Percentiles rank a stretch among this genome's conserved stretches.
phyloP scores from a whole-genome alignment of 140 eudicot species.

The Cichorium intybus region DNA sequence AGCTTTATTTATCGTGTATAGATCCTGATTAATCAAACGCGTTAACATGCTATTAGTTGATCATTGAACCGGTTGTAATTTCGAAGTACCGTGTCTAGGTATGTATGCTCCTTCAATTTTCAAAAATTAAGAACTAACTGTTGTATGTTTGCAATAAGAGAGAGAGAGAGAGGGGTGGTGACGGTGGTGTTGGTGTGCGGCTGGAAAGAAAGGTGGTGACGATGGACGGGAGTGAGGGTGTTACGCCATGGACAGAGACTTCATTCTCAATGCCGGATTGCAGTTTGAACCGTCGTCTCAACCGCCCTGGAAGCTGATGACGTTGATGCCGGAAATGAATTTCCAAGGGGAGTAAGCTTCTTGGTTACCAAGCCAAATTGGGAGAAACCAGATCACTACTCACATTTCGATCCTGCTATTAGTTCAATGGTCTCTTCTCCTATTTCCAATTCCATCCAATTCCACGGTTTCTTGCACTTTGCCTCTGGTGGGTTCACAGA shows the following conservation, averaged over 20 bases:
- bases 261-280: slow-evolving; percentile 34
- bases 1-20: no score
- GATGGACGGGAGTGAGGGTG: no score
- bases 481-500: no score
- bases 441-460: slow-evolving; percentile 37
- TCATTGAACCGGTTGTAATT: no score
- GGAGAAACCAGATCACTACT: slow-evolving; percentile 21
- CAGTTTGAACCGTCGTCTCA: slow-evolving; percentile 22
- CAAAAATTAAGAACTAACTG: no score
- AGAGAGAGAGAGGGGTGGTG: background rate
- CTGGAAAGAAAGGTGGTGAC: no score
- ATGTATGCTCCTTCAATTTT: no score
- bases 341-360: slow-evolving; percentile 18
- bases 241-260: slow-evolving; percentile 49
- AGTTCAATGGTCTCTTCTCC: slow-evolving; percentile 68
- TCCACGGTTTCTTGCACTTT: slow-evolving; percentile 40
- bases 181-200: no score
- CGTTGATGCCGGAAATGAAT: slow-evolving; percentile 32
- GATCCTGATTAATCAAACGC: no score
- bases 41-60: no score
- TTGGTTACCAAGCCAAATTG: slow-evolving; percentile 10
- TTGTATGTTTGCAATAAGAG: background rate
- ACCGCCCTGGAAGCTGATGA: slow-evolving; percentile 19
- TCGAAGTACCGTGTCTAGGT: no score
- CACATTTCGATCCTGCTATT: slow-evolving; percentile 55